Conservation (phyloP, 2,329 filamentous ascomycete genomes). For the Aspergillus sp. region DNA sequence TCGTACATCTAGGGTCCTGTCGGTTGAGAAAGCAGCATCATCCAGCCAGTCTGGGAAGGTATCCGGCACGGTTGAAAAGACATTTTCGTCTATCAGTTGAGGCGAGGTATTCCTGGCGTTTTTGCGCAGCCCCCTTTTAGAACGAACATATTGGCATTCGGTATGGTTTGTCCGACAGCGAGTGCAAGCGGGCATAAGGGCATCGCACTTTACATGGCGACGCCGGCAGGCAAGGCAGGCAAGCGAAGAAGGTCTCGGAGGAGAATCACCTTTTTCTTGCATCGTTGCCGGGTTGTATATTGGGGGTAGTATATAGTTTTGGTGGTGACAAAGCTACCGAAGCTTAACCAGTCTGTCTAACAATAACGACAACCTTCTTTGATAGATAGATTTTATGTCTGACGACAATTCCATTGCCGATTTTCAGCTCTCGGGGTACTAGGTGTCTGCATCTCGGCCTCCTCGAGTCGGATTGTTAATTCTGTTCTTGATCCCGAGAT, state of each 20-base stretch:
- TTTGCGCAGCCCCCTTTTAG: slow-evolving; percentile 39
- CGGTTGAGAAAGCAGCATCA: slow-evolving; percentile 9
- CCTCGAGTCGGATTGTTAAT: neutral
- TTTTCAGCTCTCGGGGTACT: neutral
- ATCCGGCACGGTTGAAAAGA: slow-evolving; percentile 12
- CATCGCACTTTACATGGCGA: slow-evolving; percentile 48
- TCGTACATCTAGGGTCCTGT: slow-evolving; percentile 8
- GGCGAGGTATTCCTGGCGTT: neutral
- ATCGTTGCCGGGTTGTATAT: neutral
- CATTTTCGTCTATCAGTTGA: slow-evolving; percentile 11
- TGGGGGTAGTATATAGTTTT: too few species aligned
- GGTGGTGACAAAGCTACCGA: neutral
- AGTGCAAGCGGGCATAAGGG: slow-evolving; percentile 41
- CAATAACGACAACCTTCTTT: neutral
- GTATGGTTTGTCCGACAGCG: slow-evolving; percentile 43
- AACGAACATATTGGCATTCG: slow-evolving; percentile 50
- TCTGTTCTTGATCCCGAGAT: slow-evolving; percentile 3
- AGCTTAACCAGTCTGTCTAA: neutral
- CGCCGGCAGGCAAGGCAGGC: slow-evolving; percentile 29
- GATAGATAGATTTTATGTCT: neutral
- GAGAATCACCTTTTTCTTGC: neutral
- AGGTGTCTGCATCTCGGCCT: neutral
- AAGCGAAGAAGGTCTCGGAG: slow-evolving; percentile 18
- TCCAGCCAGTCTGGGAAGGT: slow-evolving; percentile 17
- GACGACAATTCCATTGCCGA: neutral